Evolutionary conservation across 2,329 filamentous ascomycete genomes (phyloP), one percentile per base, ranked within the genome.

Genomic region (Venturia aucupariae): DNA sequence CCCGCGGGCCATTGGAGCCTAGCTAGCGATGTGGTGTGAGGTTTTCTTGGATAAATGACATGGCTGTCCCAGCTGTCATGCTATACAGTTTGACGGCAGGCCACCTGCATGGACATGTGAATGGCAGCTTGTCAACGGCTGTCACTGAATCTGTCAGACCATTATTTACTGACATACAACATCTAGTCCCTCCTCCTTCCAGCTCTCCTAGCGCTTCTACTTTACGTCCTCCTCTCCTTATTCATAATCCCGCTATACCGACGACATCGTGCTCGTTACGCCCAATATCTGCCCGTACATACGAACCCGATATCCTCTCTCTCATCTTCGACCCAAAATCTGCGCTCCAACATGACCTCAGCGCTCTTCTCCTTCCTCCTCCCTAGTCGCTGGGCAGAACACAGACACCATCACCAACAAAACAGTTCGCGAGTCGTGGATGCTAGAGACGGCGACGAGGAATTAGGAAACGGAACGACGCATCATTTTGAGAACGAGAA

Each of bases 121-220:
- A 35, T 35, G 51, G 15, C 51, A 57, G 22, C 24, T 51, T 57
- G 51, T n/a, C 17, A n/a, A 35, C 24, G 22, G 11, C 22, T 24
- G 46, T 27, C 46, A 51, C 22, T 11, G 15, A 8, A 13, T 11
- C 11, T 15, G 10, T 10, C 11, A 15, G 11, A 27, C 22, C 22
- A 17, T 5, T 51, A 15, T 15, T 6, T 35, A 57, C 51, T 57
- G 19, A 57, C 51, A 19, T 24, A 30, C 44, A 8, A 41, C 2
- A 51, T 48, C 35, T 65, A 80, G 78, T 75, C 73, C 60, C 71
- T 80, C 67, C 70, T 79, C 70, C 65, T 78, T n/a, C 79, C 79
- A n/a, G 75, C 77, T 68, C 68, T 78, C 68, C 72, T 78, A 67
- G 75, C 79, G 65, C 70, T 69, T 42, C 64, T 73, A 65, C 75